Base-by-base conservation (phyloP, 768 basidiomycete genomes). In the Psilocybe sp. region DNA sequence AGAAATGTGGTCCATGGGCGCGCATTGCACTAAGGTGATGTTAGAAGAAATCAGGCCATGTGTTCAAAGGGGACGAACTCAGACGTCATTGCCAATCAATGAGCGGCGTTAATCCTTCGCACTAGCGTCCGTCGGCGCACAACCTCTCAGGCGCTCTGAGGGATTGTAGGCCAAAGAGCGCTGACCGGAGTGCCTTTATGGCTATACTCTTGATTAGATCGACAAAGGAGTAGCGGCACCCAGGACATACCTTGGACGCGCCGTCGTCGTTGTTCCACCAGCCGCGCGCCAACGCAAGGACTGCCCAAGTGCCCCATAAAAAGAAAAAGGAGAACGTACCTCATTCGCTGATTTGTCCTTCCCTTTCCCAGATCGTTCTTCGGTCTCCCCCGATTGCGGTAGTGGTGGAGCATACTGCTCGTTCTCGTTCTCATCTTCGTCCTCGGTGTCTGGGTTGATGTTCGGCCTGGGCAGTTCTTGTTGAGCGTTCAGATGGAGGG, bases 401-500 rank as follows among this genome's bases (percentile, higher is more conserved):
- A 40, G 46, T 37, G 50, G 36, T 34, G 36, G 11, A 13, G 33
- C 50, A 15, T 42, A 48, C 13, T 50, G 44, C 19, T 35, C 47
- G 36, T 20, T 38, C 23, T 65, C 63, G 11, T 61, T 59, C 10
- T 66, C 69, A 31, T 70, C 68, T 33, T 71, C 69, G 39, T 72
- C 69, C n/a, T 67, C 51, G 18, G 60, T 51, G 36, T 60, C 60
- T 54, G 58, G 58, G 47, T 56, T 58, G 62, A 61, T 47, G 32
- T 19, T 44, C 16, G 59, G 54, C 46, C 59, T 53, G 44, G 58
- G 67, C 42, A 58, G 49, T 50, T 56, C 59, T 36, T 50, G 58
- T 40, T 34, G 37, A 23, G 50, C n/a, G 51, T 57, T 50, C 7
- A 60, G 49, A 57, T 78, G 77, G n/a, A 79, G 64, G n/a, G 68